Percentiles rank a stretch among this genome's conserved stretches.
These are phyloP conservation scores for Russula brevipes DNA, from an alignment of 768 basidiomycete species.

Conservation along the genomic window DNA sequence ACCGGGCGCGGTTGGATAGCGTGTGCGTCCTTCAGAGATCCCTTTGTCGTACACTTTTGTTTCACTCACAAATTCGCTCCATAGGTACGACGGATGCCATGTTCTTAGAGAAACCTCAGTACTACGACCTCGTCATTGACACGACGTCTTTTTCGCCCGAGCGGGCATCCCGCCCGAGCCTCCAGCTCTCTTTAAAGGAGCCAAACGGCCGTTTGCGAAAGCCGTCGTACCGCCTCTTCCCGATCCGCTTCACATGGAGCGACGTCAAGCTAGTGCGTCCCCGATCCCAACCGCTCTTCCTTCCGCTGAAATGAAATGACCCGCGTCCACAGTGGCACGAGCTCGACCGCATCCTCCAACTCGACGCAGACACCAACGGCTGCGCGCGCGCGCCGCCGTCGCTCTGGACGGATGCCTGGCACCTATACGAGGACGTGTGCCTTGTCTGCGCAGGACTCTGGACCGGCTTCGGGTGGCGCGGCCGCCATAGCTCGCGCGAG, in stretches of 20 bases:
- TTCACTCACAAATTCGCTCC: neutral
- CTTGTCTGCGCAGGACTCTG: conserved; percentile 78
- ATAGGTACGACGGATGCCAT: conserved; percentile 76
- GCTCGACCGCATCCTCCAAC: conserved; percentile 61
- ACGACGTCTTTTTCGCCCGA: conserved; percentile 61
- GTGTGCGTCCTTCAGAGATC: conserved; percentile 41
- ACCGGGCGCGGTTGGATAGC: conserved; percentile 77
- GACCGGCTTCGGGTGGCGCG: conserved; percentile 53
- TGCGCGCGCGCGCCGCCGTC: neutral
- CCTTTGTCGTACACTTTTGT: neutral
- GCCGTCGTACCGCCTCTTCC: conserved; percentile 51
- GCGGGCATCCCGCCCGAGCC: conserved; percentile 48
- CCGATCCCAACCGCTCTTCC: neutral
- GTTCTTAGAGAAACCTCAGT: conserved; percentile 72
- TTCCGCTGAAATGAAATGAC: neutral
- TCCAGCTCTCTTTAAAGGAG: conserved; percentile 54
- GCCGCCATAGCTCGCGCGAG: conserved; percentile 42
- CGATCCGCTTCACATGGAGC: conserved; percentile 76
- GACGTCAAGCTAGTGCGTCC: conserved; percentile 63
- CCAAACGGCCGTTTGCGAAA: conserved; percentile 34
- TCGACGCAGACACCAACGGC: conserved; percentile 36
- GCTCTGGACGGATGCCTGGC: conserved; percentile 69
- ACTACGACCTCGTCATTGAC: conserved; percentile 79
- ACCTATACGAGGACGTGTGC: conserved; percentile 81
- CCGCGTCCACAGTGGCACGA: conserved; percentile 63